Percentiles rank a stretch among this genome's conserved stretches.
Evolutionary conservation across 176 grass and related monocot species (phyloP).

Genomic region (Oryza glumipatula): DNA sequence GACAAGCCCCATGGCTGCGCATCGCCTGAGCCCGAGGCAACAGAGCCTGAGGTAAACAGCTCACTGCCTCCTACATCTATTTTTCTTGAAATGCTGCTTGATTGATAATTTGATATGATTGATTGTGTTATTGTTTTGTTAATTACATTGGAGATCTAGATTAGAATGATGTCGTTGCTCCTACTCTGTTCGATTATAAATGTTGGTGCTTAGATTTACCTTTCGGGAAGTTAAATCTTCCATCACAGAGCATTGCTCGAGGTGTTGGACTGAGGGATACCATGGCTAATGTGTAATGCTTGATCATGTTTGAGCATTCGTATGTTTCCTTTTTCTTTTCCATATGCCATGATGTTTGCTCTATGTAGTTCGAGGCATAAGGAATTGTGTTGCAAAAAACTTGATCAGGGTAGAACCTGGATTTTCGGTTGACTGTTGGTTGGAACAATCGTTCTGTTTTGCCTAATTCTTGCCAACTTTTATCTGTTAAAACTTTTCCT

Average conservation of each 20-base stretch:
- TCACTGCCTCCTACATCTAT: not conserved
- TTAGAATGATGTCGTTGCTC: not conserved
- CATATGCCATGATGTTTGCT: not conserved
- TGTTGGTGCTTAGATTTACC: conserved; percentile 6
- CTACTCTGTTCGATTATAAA: not conserved
- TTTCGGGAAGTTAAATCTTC: not conserved
- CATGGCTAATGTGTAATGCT: not conserved
- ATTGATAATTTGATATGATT: not conserved
- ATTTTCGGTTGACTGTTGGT: not conserved
- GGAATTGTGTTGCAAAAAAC: not conserved
- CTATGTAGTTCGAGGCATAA: conserved; percentile 15
- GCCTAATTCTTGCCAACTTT: not conserved
- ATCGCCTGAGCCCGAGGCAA: not conserved
- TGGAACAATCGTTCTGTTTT: not conserved
- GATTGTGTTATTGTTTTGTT: conserved; percentile 11
- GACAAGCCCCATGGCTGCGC: not conserved
- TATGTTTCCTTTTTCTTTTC: not conserved
- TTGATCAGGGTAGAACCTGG: not conserved
- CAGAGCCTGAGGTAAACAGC: conserved; percentile 26
- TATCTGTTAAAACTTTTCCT: conserved; percentile 1
- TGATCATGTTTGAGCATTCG: conserved; percentile 1
- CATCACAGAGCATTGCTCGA: not conserved
- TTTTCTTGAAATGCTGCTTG: not conserved
- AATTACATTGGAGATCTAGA: conserved; percentile 11
- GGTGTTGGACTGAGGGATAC: not conserved